Evolutionary conservation across 352 stramenopile genomes (phyloP).

Genomic region (Phytopythium sindhum): DNA sequence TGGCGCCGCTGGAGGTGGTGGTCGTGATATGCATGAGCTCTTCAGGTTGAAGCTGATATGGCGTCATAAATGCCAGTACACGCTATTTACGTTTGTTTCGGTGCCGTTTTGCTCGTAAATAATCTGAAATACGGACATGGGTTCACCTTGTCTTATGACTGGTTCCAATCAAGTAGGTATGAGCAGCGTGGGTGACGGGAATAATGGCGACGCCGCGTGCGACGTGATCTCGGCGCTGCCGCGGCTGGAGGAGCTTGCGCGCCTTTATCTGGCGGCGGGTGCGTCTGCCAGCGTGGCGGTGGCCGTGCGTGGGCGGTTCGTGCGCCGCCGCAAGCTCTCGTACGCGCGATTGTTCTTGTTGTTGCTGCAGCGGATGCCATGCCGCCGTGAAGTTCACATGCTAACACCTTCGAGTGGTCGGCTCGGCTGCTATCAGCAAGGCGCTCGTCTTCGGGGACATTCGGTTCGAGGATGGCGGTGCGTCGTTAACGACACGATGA

Average conservation of each 20-base stretch:
- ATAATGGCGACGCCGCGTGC: too few species aligned
- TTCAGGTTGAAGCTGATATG: background rate
- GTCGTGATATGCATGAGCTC: too few species aligned
- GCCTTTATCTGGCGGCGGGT: background rate
- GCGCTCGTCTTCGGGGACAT: constrained; percentile 81
- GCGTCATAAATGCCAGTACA: too few species aligned
- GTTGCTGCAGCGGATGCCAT: background rate
- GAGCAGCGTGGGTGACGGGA: background rate
- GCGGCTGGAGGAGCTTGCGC: background rate
- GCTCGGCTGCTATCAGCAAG: constrained; percentile 43
- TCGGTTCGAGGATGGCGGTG: constrained; percentile 58
- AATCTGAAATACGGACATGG: background rate
- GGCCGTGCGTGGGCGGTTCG: constrained; percentile 55
- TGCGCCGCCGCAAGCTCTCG: constrained; percentile 84
- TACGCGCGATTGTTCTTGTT: constrained; percentile 27
- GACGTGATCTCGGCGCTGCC: background rate
- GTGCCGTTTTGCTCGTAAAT: too few species aligned
- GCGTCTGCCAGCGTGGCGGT: constrained; percentile 9
- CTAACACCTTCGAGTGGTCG: background rate
- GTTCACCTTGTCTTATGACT: background rate
- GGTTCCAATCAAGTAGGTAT: background rate
- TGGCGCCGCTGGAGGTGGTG: too few species aligned
- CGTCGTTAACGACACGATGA: background rate
- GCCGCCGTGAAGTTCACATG: too few species aligned
- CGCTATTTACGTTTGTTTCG: background rate